These are phyloP conservation scores for Mycena indigotica DNA, from an alignment of 768 basidiomycete genomes.

Conservation along the genomic window DNA sequence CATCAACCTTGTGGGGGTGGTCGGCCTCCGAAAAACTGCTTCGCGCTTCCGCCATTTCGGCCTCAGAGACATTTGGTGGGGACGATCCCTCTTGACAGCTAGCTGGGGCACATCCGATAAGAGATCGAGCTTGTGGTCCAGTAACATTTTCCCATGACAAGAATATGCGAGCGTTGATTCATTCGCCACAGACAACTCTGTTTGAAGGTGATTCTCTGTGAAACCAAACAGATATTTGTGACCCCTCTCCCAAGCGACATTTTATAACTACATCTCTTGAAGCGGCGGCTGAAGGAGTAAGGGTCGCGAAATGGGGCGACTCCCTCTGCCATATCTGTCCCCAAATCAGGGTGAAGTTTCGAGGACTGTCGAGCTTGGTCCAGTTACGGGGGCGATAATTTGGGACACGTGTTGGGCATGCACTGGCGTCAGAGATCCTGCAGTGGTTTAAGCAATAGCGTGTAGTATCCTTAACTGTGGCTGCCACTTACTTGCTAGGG, in stretches of 20 bases:
- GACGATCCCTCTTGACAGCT: background rate
- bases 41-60: background rate
- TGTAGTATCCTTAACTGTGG: constrained; percentile 14
- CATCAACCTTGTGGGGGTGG: background rate
- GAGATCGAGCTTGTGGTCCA: background rate
- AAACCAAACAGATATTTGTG: background rate
- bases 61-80: background rate
- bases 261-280: no score
- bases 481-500: constrained; percentile 9
- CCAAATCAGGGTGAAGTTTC: no score
- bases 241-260: no score
- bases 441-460: constrained; percentile 16
- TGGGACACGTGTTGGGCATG: constrained; percentile 14
- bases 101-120: background rate
- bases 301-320: no score
- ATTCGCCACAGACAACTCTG: background rate
- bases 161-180: constrained; percentile 1
- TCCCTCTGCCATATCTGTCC: no score
- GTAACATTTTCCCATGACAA: background rate
- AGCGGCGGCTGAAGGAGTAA: no score
- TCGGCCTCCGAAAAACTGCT: background rate
- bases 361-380: background rate
- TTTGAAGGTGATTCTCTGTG: background rate
- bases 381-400: background rate
- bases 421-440: background rate